Conservation (phyloP, 352 stramenopile species). For the Aphanomyces euteiches region DNA sequence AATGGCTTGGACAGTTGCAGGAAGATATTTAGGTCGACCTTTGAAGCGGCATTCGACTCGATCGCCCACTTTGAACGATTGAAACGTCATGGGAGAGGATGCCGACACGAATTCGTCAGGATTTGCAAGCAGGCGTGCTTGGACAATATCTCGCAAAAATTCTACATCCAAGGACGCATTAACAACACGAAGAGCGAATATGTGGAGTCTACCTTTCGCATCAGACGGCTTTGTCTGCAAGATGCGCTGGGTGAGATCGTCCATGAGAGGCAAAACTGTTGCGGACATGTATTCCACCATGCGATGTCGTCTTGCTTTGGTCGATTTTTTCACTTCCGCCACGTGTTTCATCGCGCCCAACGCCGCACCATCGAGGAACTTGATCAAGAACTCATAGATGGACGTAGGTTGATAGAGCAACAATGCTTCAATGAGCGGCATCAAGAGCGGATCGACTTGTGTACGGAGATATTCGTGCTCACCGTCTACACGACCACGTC, state of each 20-base stretch:
- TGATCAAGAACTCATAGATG: conserved; percentile 77
- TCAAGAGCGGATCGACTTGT: conserved; percentile 74
- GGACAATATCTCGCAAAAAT: conserved; percentile 1
- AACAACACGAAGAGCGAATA: not conserved
- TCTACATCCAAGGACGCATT: not conserved
- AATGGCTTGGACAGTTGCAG: conserved; percentile 46
- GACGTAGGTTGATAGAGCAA: conserved; percentile 74
- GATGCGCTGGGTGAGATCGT: conserved; percentile 77
- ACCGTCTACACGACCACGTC: conserved; percentile 41
- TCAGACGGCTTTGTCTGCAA: conserved; percentile 63
- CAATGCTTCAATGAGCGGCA: conserved; percentile 75
- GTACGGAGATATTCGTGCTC: conserved; percentile 79
- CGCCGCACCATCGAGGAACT: conserved; percentile 60
- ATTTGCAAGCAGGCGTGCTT: conserved; percentile 2
- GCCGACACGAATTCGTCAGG: not conserved
- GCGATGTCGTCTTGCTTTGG: conserved; percentile 48
- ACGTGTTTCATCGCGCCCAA: conserved; percentile 39
- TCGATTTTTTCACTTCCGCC: conserved; percentile 64
- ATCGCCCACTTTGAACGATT: conserved; percentile 42
- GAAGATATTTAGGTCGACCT: conserved; percentile 56
- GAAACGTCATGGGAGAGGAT: not conserved
- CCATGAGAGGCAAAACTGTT: conserved; percentile 79
- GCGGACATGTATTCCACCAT: conserved; percentile 85
- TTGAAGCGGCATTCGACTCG: conserved; percentile 66
- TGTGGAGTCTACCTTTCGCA: conserved; percentile 44